phyloP scores from a whole-genome alignment of 2,329 filamentous ascomycete genomes.

The Colletotrichum tamarilloi region DNA sequence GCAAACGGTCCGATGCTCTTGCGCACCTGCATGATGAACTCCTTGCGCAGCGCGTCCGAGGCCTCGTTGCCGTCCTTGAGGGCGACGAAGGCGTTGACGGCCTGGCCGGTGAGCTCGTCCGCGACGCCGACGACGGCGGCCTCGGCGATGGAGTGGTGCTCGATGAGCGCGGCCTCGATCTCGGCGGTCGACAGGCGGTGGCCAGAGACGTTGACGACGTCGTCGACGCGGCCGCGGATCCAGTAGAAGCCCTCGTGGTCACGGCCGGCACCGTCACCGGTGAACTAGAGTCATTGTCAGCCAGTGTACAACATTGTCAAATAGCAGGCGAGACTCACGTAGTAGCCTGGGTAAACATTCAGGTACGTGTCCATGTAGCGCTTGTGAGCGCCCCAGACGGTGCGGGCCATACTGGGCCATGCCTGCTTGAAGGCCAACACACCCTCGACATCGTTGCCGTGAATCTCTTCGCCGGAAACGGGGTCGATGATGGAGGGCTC shows the following conservation, averaged over 20 bases:
- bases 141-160: constrained; percentile 90
- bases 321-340: constrained; percentile 70
- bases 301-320: no score
- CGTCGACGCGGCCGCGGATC: constrained; percentile 98
- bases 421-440: constrained; percentile 97
- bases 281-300: constrained; percentile 68
- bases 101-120: constrained; percentile 96
- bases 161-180: constrained; percentile 95
- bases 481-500: constrained; percentile 98
- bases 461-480: constrained; percentile 90
- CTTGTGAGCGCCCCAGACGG: constrained; percentile 97
- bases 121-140: constrained; percentile 93
- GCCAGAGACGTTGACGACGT: constrained; percentile 97
- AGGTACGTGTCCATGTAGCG: constrained; percentile 99
- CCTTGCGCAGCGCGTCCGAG: constrained; percentile 87
- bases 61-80: constrained; percentile 86
- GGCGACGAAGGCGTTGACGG: constrained; percentile 95
- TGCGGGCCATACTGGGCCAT: constrained; percentile 98
- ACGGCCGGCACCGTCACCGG: constrained; percentile 91
- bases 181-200: constrained; percentile 97
- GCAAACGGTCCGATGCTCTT: constrained; percentile 98
- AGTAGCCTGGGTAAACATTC: constrained; percentile 98
- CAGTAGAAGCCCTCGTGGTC: constrained; percentile 99
- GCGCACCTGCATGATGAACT: constrained; percentile 92
- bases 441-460: constrained; percentile 96